Evolutionary conservation across 2,329 filamentous ascomycete genomes (phyloP).

Genomic region (Pseudocercospora eumusae): DNA sequence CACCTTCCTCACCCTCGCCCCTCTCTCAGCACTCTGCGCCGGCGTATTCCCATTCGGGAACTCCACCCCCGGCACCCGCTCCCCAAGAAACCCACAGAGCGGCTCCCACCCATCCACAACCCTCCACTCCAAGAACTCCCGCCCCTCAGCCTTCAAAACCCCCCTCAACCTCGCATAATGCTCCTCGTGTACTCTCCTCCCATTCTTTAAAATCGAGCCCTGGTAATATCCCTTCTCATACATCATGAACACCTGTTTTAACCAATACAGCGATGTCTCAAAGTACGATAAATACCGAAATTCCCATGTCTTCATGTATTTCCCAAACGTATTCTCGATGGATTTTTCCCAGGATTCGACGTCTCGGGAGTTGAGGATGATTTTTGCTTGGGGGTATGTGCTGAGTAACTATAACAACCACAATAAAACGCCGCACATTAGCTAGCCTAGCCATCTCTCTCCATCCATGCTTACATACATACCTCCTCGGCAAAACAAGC

Average conservation of each 20-base stretch:
- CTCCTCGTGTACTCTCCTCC: background rate
- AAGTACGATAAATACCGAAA: conserved; percentile 2
- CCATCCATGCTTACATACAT: no score
- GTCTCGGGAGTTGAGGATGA: conserved; percentile 3
- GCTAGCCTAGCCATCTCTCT: no score
- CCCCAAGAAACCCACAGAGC: background rate
- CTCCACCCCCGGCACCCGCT: background rate
- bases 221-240: background rate
- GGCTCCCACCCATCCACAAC: conserved; percentile 9
- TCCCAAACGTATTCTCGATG: background rate
- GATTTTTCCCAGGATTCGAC: background rate
- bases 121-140: conserved; percentile 1
- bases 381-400: background rate
- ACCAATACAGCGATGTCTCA: background rate
- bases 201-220: conserved; percentile 1
- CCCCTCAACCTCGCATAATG: background rate
- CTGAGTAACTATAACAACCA: background rate
- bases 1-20: background rate
- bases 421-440: no score
- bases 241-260: background rate
- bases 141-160: background rate
- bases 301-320: background rate
- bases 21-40: background rate
- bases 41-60: conserved; percentile 6
- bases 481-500: conserved; percentile 1